Evolutionary conservation across 176 grass and related monocot species (phyloP).

Genomic region (Elymus sibiricus): DNA sequence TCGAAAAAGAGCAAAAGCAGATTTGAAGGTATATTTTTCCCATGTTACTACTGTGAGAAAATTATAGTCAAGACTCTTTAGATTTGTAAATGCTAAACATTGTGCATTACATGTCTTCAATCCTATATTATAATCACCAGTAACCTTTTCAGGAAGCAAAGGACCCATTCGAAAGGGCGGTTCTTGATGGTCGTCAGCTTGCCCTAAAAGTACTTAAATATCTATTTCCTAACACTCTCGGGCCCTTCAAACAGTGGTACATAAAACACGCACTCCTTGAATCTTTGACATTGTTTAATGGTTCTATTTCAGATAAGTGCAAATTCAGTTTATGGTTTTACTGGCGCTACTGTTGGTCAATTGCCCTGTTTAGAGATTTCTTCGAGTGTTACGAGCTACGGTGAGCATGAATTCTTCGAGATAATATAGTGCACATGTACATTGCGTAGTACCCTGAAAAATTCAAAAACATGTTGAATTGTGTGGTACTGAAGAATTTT

Average conservation of each 20-base stretch:
- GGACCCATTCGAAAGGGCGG: slow-evolving; percentile 93
- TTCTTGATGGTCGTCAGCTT: slow-evolving; percentile 97
- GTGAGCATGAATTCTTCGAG: slow-evolving; percentile 36
- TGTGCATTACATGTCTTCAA: slow-evolving; percentile 27
- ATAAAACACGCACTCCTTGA: not conserved
- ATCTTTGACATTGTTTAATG: slow-evolving; percentile 16
- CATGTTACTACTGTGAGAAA: not conserved
- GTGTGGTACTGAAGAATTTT: slow-evolving; percentile 20
- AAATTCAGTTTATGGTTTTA: slow-evolving; percentile 99
- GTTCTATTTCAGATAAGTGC: slow-evolving; percentile 76
- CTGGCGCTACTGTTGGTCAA: slow-evolving; percentile 91
- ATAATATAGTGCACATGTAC: slow-evolving; percentile 15
- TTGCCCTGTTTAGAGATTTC: slow-evolving; percentile 98
- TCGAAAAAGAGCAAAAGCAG: slow-evolving; percentile 98
- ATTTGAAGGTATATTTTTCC: slow-evolving; percentile 80
- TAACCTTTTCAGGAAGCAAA: slow-evolving; percentile 80
- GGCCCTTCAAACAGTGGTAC: not conserved
- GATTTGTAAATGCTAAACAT: slow-evolving; percentile 16
- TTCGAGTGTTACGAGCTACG: slow-evolving; percentile 98
- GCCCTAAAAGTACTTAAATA: slow-evolving; percentile 71
- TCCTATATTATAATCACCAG: slow-evolving; percentile 8
- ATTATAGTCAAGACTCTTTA: slow-evolving; percentile 9
- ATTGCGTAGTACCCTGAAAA: not conserved
- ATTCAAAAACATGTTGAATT: slow-evolving; percentile 3
- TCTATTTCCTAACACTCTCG: not conserved